Percentiles rank a stretch among this genome's conserved stretches.
These are phyloP conservation scores for Ulota crispa DNA, from an alignment of 225 moss, liverwort and hornwort genomes.

Conservation along the genomic window DNA sequence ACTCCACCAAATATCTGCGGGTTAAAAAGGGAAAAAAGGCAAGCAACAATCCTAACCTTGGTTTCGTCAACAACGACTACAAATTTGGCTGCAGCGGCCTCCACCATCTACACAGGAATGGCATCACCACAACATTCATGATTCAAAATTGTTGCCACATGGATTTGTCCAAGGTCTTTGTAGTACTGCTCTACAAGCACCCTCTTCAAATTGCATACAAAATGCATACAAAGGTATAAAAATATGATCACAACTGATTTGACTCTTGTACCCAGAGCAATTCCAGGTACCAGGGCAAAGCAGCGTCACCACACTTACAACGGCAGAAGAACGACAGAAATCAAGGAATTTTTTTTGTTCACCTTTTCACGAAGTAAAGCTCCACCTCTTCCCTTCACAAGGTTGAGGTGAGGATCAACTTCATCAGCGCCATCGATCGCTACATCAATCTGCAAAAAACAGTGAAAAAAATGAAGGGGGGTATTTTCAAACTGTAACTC, in stretches of 20 bases:
- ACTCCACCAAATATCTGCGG: not conserved
- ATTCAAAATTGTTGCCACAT: not conserved
- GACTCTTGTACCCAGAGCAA: not conserved
- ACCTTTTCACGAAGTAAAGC: conserved; percentile 93
- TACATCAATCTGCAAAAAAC: conserved; percentile 63
- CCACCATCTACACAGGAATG: conserved; percentile 70
- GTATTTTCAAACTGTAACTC: not conserved
- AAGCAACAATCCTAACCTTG: conserved; percentile 44
- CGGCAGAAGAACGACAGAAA: too few species aligned
- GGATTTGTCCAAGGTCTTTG: not conserved
- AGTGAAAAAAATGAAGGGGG: not conserved
- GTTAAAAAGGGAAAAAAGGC: not conserved
- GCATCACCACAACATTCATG: not conserved
- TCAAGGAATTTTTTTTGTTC: too few species aligned
- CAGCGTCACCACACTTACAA: not conserved
- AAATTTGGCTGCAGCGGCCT: conserved; percentile 80
- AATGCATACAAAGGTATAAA: not conserved
- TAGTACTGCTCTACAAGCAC: not conserved
- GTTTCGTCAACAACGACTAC: conserved; percentile 88
- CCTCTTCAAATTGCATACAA: not conserved
- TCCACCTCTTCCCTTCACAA: conserved; percentile 87
- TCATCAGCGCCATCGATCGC: conserved; percentile 88
- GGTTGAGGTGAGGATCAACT: conserved; percentile 87
- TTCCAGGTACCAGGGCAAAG: not conserved
- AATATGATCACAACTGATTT: not conserved